Evolutionary conservation across 805 yeast species (phyloP).

Genomic region (Debaryomyces castellii): DNA sequence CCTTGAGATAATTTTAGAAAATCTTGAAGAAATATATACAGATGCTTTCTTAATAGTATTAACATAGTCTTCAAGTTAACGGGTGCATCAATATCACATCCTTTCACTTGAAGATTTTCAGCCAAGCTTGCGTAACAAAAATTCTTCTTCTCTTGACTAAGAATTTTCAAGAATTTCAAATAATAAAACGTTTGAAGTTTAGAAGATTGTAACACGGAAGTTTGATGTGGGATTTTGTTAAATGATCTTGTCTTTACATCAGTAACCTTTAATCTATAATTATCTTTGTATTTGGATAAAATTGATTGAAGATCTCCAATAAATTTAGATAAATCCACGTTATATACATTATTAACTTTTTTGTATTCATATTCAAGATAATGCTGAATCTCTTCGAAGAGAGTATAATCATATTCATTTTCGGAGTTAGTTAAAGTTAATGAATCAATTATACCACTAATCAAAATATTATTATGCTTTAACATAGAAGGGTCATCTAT

Average conservation of each 20-base stretch:
- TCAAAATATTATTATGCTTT: constrained; percentile 28
- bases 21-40: constrained; percentile 39
- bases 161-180: constrained; percentile 43
- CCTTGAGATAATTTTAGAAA: constrained; percentile 48
- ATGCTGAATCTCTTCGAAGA: constrained; percentile 25
- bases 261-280: constrained; percentile 15
- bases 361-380: constrained; percentile 12
- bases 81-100: constrained; percentile 48
- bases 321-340: constrained; percentile 24
- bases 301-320: constrained; percentile 15
- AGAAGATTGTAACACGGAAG: constrained; percentile 48
- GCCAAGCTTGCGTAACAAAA: constrained; percentile 42
- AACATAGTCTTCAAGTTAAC: constrained; percentile 42
- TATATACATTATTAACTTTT: constrained; percentile 17
- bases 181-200: constrained; percentile 64
- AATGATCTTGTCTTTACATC: constrained; percentile 64
- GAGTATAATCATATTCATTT: constrained; percentile 12
- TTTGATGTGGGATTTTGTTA: constrained; percentile 46
- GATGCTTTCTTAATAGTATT: constrained; percentile 36
- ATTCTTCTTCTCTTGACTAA: constrained; percentile 22
- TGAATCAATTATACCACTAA: constrained; percentile 68
- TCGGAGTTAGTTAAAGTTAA: constrained; percentile 20
- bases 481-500: constrained; percentile 1
- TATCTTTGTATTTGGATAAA: constrained; percentile 10
- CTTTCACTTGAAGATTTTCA: constrained; percentile 48